These are phyloP conservation scores for Russula virescens DNA, from an alignment of 768 basidiomycete genomes.

Conservation along the genomic window DNA sequence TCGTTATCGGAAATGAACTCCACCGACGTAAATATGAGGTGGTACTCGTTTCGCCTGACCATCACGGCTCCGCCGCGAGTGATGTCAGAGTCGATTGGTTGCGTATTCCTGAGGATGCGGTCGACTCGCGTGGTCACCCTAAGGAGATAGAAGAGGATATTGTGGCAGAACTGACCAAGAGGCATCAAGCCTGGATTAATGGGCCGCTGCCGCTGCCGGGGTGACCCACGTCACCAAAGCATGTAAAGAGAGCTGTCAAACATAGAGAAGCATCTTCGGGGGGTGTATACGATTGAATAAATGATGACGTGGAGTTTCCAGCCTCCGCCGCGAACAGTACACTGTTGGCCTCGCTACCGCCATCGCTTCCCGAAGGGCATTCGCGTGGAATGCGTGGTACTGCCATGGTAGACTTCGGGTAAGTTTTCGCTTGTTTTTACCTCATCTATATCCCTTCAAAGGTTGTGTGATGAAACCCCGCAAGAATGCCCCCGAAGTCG, in stretches of 20 bases:
- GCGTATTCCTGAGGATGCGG: constrained; percentile 43
- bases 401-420: too few species aligned
- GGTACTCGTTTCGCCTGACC: constrained; percentile 69
- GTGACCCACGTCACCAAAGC: not conserved
- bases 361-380: too few species aligned
- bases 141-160: constrained; percentile 96
- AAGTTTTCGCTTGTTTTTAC: too few species aligned
- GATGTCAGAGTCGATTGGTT: constrained; percentile 58
- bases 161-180: constrained; percentile 61
- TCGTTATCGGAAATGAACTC: constrained; percentile 96
- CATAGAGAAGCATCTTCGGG: not conserved
- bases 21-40: constrained; percentile 87
- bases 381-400: too few species aligned
- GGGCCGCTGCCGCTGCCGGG: not conserved
- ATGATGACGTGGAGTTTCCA: not conserved
- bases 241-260: not conserved
- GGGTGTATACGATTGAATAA: not conserved
- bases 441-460: too few species aligned
- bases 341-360: too few species aligned
- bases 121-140: constrained; percentile 28
- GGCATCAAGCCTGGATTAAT: constrained; percentile 69
- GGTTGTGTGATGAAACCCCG: not conserved
- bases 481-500: too few species aligned
- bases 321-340: too few species aligned
- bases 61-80: constrained; percentile 20